These are phyloP conservation scores for Gonium pectorale DNA, from an alignment of 139 green algal species.

Conservation along the genomic window DNA sequence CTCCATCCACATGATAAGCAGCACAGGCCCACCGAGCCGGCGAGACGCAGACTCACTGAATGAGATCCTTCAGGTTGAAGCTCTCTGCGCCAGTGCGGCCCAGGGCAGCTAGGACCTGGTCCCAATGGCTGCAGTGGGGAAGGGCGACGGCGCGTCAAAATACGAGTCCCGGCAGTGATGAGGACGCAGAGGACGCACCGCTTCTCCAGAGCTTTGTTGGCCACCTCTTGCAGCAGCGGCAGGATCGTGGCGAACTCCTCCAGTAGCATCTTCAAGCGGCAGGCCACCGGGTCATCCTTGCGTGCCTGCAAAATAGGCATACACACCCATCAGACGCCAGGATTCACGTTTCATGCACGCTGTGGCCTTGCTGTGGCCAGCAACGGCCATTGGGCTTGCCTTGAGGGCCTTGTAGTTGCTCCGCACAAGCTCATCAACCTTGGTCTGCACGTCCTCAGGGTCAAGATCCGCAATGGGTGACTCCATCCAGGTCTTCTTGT, in stretches of 20 bases:
- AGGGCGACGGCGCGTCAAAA: no score
- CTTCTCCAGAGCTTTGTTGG: constrained; percentile 75
- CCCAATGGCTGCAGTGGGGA: constrained; percentile 57
- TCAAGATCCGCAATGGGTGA: constrained; percentile 44
- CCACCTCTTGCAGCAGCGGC: constrained; percentile 63
- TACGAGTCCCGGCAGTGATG: no score
- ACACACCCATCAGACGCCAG: no score
- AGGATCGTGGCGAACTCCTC: constrained; percentile 77
- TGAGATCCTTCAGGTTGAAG: constrained; percentile 50
- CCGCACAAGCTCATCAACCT: constrained; percentile 59
- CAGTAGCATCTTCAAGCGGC: constrained; percentile 71
- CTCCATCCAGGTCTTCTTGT: constrained; percentile 45
- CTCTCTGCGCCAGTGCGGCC: constrained; percentile 18
- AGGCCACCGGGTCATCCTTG: constrained; percentile 67
- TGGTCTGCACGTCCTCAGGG: constrained; percentile 47
- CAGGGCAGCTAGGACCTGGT: constrained; percentile 58
- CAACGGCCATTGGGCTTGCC: not conserved
- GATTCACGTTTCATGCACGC: no score
- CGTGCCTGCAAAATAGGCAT: constrained; percentile 57
- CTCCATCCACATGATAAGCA: no score
- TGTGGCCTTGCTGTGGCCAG: no score
- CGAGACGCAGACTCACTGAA: constrained; percentile 45
- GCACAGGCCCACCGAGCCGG: no score
- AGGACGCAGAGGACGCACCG: no score
- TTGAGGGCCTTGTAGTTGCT: constrained; percentile 60